Evolutionary conservation across 495 filamentous ascomycete species (phyloP), one percentile per base, ranked within the genome.

Genomic region (Choiromyces venosus): DNA sequence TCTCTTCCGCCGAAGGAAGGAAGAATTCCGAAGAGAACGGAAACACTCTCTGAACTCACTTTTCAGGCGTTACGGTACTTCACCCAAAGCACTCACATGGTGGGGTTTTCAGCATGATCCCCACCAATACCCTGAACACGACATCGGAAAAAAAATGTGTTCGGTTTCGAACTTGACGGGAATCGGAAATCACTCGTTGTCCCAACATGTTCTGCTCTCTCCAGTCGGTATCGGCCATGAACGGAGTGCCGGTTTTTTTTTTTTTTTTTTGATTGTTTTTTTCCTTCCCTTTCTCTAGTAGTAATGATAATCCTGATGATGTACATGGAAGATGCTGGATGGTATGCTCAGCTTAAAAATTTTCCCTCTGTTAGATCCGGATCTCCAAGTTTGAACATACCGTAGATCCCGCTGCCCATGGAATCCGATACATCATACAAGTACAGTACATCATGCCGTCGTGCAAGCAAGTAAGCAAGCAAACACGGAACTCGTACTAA

Each of bases 361-460:
- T 52, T 61, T 29, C 52, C 52, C 52, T 61, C 52, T 29, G 0
- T 61, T 0, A 61, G 52, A 33, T 61, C 25, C 52, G 52, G 52
- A 61, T 61, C 52, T 61, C 52, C 25, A 61, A 33, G 25, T 61
- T 61, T 61, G 52, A 61, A 61, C 52, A 61, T 33, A 61, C 52
- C 52, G 52, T 5, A 61, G 52, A 61, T 61, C 25, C 52, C 25
- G 52, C 52, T 6, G 6, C 25, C 25, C 52, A 16, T 29, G 25
- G 52, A 61, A 33, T 16, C 3, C 52, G 18, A 61, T 33, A 33
- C 25, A 61, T 16, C 52, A 29, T 21, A 29, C n/a, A n/a, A n/a
- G n/a, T n/a, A n/a, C n/a, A n/a, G n/a, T n/a, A n/a, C n/a, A 33
- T 18, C 25, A 18, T 33, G 6, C 9, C 25, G 4, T 25, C 25